phyloP scores from a whole-genome alignment of 352 stramenopile species.

The Globisporangium camurandrum region DNA sequence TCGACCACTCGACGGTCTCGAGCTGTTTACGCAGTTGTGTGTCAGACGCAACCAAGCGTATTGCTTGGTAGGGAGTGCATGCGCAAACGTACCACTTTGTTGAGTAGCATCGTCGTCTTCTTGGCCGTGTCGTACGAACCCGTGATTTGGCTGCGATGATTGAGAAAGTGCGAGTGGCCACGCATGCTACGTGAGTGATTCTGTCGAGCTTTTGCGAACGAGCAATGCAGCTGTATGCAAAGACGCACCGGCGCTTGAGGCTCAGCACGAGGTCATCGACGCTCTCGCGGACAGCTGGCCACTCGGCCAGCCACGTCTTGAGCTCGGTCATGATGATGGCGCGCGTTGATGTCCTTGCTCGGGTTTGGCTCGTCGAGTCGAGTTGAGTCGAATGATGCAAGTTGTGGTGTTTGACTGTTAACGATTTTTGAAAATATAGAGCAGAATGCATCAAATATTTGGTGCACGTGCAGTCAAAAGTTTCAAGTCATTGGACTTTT shows the following conservation, averaged over 20 bases:
- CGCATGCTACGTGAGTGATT: conserved; percentile 5
- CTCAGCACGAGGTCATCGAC: conserved; percentile 72
- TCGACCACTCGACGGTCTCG: conserved; percentile 73
- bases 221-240: neutral
- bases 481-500: no score
- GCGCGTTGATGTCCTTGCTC: no score
- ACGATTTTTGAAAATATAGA: no score
- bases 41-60: neutral
- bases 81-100: conserved; percentile 44
- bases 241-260: conserved; percentile 62
- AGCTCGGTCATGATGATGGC: conserved; percentile 40
- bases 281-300: conserved; percentile 57
- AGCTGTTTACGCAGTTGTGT: conserved; percentile 22
- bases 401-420: no score
- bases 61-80: conserved; percentile 1
- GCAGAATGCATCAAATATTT: no score
- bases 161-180: neutral
- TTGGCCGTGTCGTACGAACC: conserved; percentile 80
- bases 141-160: conserved; percentile 53
- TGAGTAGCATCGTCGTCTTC: conserved; percentile 65
- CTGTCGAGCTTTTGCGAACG: neutral
- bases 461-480: no score
- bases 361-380: no score
- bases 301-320: conserved; percentile 68
- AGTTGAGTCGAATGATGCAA: no score